Conservation (phyloP, 768 basidiomycete genomes). For the Boletus huronensis region DNA sequence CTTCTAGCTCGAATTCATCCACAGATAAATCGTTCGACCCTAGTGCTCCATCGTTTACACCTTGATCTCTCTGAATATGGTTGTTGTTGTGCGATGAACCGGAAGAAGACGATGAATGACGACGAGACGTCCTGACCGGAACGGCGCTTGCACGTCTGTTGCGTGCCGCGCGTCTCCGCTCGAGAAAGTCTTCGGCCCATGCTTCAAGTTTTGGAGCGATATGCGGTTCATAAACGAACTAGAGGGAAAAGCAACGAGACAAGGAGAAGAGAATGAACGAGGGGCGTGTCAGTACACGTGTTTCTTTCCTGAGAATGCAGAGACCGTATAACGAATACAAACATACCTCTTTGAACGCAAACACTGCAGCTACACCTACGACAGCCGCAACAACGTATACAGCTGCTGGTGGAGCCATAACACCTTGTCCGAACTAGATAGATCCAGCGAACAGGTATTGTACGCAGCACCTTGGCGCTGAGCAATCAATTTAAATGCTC, state of each 20-base stretch:
- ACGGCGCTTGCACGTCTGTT: constrained; percentile 26
- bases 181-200: constrained; percentile 35
- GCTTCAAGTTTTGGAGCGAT: constrained; percentile 58
- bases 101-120: constrained; percentile 10
- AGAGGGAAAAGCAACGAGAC: neutral
- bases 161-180: constrained; percentile 27
- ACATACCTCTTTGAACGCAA: constrained; percentile 59
- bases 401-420: constrained; percentile 33
- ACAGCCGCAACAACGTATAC: constrained; percentile 52
- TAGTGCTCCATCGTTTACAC: constrained; percentile 1
- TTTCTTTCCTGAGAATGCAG: neutral
- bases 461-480: constrained; percentile 13
- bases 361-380: constrained; percentile 45
- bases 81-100: constrained; percentile 4
- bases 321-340: neutral
- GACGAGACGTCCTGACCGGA: constrained; percentile 17
- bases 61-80: neutral
- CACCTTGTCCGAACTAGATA: constrained; percentile 1
- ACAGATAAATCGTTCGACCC: constrained; percentile 16
- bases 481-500: neutral
- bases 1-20: constrained; percentile 47
- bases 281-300: constrained; percentile 21
- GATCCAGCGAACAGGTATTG: constrained; percentile 1
- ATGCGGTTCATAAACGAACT: constrained; percentile 72
- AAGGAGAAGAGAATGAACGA: neutral